Percentiles rank a stretch among this genome's conserved stretches.
These are phyloP conservation scores for Phaeomoniella chlamydospora DNA, from an alignment of 2,329 filamentous ascomycete genomes.

Conservation along the genomic window DNA sequence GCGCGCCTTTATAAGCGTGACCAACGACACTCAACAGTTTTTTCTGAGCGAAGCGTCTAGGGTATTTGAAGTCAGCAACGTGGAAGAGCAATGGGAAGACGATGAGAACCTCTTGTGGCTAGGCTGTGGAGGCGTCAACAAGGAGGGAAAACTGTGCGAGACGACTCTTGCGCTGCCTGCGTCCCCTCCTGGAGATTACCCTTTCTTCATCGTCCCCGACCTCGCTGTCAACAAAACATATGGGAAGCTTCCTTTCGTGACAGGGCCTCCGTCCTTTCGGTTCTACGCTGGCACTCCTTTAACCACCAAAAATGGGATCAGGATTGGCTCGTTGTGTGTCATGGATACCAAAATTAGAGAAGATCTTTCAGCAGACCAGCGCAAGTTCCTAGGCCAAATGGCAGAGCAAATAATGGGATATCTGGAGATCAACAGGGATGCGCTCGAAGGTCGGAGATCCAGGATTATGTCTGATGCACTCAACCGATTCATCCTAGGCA, in stretches of 20 bases:
- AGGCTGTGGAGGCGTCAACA: constrained; percentile 16
- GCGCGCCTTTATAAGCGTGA: constrained; percentile 27
- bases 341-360: constrained; percentile 11
- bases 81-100: constrained; percentile 16
- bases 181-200: constrained; percentile 12
- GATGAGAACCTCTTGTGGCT: constrained; percentile 15
- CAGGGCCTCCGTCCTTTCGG: constrained; percentile 13
- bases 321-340: constrained; percentile 17
- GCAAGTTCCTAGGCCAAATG: constrained; percentile 12
- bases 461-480: constrained; percentile 10
- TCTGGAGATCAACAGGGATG: constrained; percentile 14
- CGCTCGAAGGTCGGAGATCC: constrained; percentile 11
- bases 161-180: constrained; percentile 19
- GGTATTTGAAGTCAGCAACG: constrained; percentile 22
- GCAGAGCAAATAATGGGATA: constrained; percentile 15
- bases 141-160: constrained; percentile 11
- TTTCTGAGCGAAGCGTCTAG: constrained; percentile 36
- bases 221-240: constrained; percentile 18
- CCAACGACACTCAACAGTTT: constrained; percentile 33
- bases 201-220: constrained; percentile 17
- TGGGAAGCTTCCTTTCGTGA: constrained; percentile 14
- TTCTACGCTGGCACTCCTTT: constrained; percentile 17
- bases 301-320: constrained; percentile 15
- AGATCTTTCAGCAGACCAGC: constrained; percentile 9
- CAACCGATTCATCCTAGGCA: constrained; percentile 17